A percentile compares a stretch with the other conserved stretches of the same genome.
phyloP scores from a whole-genome alignment of 768 basidiomycete genomes.

The Boletus bicolor region DNA sequence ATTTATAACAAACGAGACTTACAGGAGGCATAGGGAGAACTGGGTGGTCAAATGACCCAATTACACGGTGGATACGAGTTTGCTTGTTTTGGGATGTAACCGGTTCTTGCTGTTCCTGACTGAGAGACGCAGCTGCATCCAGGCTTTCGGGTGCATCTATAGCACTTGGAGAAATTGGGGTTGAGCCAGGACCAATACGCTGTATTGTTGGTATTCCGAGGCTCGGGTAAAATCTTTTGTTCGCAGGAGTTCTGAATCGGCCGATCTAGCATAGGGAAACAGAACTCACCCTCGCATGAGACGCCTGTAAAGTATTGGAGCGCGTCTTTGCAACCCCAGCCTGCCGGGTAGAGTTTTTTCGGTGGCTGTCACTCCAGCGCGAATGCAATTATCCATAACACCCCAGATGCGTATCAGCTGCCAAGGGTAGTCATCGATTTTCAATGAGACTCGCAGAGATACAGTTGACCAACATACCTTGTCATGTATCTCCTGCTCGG shows the following conservation, averaged over 20 bases:
- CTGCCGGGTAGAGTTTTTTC: slow-evolving; percentile 87
- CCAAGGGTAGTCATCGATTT: not conserved
- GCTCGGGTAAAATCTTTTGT: slow-evolving; percentile 50
- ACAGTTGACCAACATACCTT: slow-evolving; percentile 46
- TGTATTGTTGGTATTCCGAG: slow-evolving; percentile 37
- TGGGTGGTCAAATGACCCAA: slow-evolving; percentile 78
- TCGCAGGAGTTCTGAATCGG: slow-evolving; percentile 21
- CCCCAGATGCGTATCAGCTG: slow-evolving; percentile 77
- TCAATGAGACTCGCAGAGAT: not conserved
- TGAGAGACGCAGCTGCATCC: not conserved
- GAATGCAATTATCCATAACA: slow-evolving; percentile 93
- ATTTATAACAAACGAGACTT: slow-evolving; percentile 27
- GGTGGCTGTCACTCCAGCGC: slow-evolving; percentile 73
- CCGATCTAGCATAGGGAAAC: not conserved
- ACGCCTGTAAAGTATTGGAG: slow-evolving; percentile 84
- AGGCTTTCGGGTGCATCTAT: slow-evolving; percentile 25
- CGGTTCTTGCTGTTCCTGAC: slow-evolving; percentile 5
- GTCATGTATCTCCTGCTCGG: slow-evolving; percentile 67
- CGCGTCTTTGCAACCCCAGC: slow-evolving; percentile 71
- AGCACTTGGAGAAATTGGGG: slow-evolving; percentile 13
- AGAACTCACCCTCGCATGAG: slow-evolving; percentile 78
- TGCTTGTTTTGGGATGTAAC: not conserved
- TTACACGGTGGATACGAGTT: slow-evolving; percentile 43
- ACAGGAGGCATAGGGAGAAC: slow-evolving; percentile 82
- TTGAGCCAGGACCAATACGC: slow-evolving; percentile 32